phyloP scores from a whole-genome alignment of 139 green algal species.

The Picochlorum sp. region DNA sequence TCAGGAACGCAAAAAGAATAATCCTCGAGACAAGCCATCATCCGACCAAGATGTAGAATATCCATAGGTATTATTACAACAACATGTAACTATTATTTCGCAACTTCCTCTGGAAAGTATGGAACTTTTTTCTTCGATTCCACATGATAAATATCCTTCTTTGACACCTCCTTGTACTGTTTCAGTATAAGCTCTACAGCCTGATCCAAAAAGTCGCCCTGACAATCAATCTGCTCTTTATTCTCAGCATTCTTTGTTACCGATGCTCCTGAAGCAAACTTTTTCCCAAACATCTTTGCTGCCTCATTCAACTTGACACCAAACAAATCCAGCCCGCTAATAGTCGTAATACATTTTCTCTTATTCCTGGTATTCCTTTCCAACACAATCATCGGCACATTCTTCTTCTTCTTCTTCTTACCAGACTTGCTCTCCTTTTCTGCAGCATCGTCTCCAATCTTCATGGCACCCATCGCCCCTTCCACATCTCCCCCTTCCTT shows the following conservation, averaged over 20 bases:
- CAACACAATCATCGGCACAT: slow-evolving; percentile 41
- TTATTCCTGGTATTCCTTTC: slow-evolving; percentile 76
- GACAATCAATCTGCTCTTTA: slow-evolving; percentile 91
- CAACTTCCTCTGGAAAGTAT: slow-evolving; percentile 38
- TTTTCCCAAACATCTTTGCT: slow-evolving; percentile 95
- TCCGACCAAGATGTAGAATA: slow-evolving; percentile 20
- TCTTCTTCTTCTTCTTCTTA: slow-evolving; percentile 71
- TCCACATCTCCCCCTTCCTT: slow-evolving; percentile 40
- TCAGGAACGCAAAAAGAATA: slow-evolving; percentile 10
- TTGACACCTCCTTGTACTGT: slow-evolving; percentile 54
- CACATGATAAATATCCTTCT: slow-evolving; percentile 59
- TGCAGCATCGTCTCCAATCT: slow-evolving; percentile 23
- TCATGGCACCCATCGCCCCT: slow-evolving; percentile 43
- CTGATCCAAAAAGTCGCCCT: slow-evolving; percentile 68
- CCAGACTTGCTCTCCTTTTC: slow-evolving; percentile 49
- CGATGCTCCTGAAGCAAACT: slow-evolving; percentile 89
- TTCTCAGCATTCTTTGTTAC: slow-evolving; percentile 80
- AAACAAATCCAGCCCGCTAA: slow-evolving; percentile 83
- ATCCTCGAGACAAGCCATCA: slow-evolving; percentile 20
- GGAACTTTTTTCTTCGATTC: slow-evolving; percentile 55
- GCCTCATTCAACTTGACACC: slow-evolving; percentile 85
- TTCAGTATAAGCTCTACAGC: slow-evolving; percentile 72
- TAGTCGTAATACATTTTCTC: slow-evolving; percentile 89
- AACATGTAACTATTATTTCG: slow-evolving; percentile 9
- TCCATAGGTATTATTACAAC: neutral